phyloP scores from a whole-genome alignment of 441 rosid species.

The Populus tomentosa region DNA sequence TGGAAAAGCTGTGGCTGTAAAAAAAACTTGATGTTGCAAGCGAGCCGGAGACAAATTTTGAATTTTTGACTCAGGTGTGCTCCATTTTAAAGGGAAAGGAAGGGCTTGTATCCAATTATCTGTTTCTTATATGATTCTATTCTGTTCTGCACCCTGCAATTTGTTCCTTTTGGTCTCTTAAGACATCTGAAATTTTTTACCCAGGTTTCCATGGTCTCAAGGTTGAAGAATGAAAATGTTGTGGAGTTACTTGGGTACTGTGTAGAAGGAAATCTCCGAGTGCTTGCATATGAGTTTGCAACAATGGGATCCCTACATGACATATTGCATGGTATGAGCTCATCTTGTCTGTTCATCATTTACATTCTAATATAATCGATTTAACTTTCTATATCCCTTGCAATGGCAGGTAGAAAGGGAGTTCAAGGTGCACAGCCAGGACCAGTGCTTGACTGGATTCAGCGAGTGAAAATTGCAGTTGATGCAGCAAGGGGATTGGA shows the following conservation, averaged over 20 bases:
- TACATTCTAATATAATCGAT: neutral
- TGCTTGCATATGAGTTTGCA: conserved; percentile 94
- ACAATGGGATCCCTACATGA: conserved; percentile 98
- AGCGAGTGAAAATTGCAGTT: conserved; percentile 83
- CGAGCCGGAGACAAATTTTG: conserved; percentile 71
- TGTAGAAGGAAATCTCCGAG: conserved; percentile 74
- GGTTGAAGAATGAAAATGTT: conserved; percentile 74
- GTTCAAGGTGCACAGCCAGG: conserved; percentile 99
- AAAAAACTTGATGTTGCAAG: conserved; percentile 79
- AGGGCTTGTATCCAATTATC: neutral
- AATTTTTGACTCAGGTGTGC: conserved; percentile 80
- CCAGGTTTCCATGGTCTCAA: conserved; percentile 82
- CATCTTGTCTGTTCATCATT: neutral
- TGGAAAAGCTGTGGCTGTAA: conserved; percentile 67
- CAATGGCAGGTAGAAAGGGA: conserved; percentile 78
- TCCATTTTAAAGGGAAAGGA: neutral
- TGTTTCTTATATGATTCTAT: neutral
- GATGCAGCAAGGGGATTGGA: conserved; percentile 95
- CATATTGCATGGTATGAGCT: conserved; percentile 70
- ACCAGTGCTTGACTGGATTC: conserved; percentile 96
- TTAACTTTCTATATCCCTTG: conserved; percentile 14
- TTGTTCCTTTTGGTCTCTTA: neutral
- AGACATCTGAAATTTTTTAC: neutral
- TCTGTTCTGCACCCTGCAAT: neutral
- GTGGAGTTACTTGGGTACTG: conserved; percentile 88